phyloP scores from a whole-genome alignment of 768 basidiomycete species.

The Lentinula boryana region DNA sequence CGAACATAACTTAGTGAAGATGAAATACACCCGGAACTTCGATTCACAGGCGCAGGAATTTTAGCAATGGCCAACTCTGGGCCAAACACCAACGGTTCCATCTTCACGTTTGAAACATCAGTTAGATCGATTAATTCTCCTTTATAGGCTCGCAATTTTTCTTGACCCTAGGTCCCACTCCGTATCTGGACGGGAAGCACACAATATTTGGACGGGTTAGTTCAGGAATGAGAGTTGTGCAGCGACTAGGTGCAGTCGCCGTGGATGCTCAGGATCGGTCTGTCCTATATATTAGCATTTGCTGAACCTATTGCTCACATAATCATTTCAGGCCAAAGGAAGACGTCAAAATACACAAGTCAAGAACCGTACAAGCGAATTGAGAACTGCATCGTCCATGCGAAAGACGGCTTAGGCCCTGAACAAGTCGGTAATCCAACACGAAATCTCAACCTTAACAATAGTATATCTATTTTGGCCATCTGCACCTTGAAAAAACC shows the following conservation, averaged over 20 bases:
- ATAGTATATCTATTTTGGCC: background rate
- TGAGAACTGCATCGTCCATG: background rate
- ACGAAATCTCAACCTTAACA: background rate
- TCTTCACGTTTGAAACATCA: conserved; percentile 7
- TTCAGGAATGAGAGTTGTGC: conserved; percentile 88
- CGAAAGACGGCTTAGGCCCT: background rate
- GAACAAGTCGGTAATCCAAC: background rate
- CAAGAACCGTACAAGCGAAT: conserved; percentile 25
- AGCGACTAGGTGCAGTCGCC: conserved; percentile 83
- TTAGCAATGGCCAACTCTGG: conserved; percentile 87
- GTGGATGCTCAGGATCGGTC: conserved; percentile 86
- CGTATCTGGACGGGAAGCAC: conserved; percentile 79
- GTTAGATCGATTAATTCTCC: conserved; percentile 46
- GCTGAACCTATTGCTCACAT: background rate
- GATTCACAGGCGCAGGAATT: conserved; percentile 7
- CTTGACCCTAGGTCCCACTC: conserved; percentile 77
- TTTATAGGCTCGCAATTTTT: conserved; percentile 92
- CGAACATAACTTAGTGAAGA: conserved; percentile 54
- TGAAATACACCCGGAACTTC: conserved; percentile 66
- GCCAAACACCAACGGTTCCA: conserved; percentile 76
- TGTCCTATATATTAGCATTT: conserved; percentile 20
- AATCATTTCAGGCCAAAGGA: conserved; percentile 47
- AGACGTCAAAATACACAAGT: conserved; percentile 89
- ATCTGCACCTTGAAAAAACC: background rate
- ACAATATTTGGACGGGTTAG: conserved; percentile 90